Conservation (phyloP, 768 basidiomycete species). For the Postia placenta region DNA sequence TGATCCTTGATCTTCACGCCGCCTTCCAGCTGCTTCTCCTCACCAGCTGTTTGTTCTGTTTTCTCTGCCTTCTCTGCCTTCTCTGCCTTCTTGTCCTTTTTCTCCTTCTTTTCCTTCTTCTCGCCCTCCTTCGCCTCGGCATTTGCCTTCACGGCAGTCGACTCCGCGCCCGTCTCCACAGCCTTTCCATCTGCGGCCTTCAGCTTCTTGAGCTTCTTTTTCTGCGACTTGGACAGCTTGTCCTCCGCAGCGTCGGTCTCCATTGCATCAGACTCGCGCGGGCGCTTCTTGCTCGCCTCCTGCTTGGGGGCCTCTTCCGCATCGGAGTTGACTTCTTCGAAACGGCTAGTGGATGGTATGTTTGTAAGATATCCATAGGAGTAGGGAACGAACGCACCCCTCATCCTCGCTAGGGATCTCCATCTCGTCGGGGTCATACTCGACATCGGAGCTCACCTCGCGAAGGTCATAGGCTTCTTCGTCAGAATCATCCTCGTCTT, state of each 20-base stretch:
- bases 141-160: slow-evolving; percentile 1
- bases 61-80: slow-evolving; percentile 30
- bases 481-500: slow-evolving; percentile 31
- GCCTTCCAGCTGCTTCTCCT: slow-evolving; percentile 18
- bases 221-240: slow-evolving; percentile 46
- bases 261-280: slow-evolving; percentile 55
- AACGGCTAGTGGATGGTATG: slow-evolving; percentile 46
- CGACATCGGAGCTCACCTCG: slow-evolving; percentile 80
- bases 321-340: slow-evolving; percentile 62
- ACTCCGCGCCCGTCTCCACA: slow-evolving; percentile 15
- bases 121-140: background rate
- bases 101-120: slow-evolving; percentile 30
- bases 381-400: slow-evolving; percentile 15
- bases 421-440: slow-evolving; percentile 59
- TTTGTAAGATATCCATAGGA: too few species aligned
- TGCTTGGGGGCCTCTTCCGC: slow-evolving; percentile 9
- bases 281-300: slow-evolving; percentile 49
- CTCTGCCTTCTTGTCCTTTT: slow-evolving; percentile 25
- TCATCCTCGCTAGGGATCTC: slow-evolving; percentile 41
- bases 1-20: slow-evolving; percentile 76
- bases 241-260: slow-evolving; percentile 31
- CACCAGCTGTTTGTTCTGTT: slow-evolving; percentile 22
- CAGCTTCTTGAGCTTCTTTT: slow-evolving; percentile 71
- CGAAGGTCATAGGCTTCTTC: slow-evolving; percentile 62
- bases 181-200: slow-evolving; percentile 53